Evolutionary conservation across 2,329 filamentous ascomycete species (phyloP), one percentile per base, ranked within the genome.

Genomic region (Aspergillus pseudonomiae): DNA sequence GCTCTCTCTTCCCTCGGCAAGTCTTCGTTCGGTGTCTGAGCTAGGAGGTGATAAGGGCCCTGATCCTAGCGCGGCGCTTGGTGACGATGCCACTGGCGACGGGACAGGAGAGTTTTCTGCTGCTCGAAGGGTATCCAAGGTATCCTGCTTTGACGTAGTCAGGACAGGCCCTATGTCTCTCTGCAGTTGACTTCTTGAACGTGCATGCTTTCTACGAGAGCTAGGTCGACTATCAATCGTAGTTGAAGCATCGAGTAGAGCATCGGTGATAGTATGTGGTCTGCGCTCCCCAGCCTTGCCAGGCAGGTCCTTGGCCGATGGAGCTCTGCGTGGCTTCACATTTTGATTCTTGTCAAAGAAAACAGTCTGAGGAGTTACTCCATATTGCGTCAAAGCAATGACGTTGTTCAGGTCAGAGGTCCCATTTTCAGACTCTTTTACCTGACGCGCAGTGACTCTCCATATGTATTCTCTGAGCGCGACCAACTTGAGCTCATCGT

Each of bases 401-500:
- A 97, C 87, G 58, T 86, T 86, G 68, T 91, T 91, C 65, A 91
- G 83, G 2, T 70, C 75, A n/a, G 84, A 79, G 3, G 77, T 71
- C 3, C 70, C 68, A 52, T 67, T 69, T 58, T 78, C 73, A 16
- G 65, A 61, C 59, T 85, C 83, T 4, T 89, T 86, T 11, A 86
- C 81, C 72, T 89, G 91, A 65, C 91, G 89, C 70, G 89, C 88
- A 57, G 91, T 91, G 9, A 95, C 85, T 45, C 92, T 88, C 91
- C 92, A 97, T 46, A 99, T 92, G 72, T 96, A 98, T 73, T 97
- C 94, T 62, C 92, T 85, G 12, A 99, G 82, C 6, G 89, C 91
- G 41, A 98, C 81, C 2, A 99, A 81, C 76, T 99, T 98, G 73
- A 91, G 87, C 68, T 99, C 95, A 69, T 99, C 94, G 52, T 97